phyloP scores from a whole-genome alignment of 148 eudicot species.

The Nepenthes mirabilis region DNA sequence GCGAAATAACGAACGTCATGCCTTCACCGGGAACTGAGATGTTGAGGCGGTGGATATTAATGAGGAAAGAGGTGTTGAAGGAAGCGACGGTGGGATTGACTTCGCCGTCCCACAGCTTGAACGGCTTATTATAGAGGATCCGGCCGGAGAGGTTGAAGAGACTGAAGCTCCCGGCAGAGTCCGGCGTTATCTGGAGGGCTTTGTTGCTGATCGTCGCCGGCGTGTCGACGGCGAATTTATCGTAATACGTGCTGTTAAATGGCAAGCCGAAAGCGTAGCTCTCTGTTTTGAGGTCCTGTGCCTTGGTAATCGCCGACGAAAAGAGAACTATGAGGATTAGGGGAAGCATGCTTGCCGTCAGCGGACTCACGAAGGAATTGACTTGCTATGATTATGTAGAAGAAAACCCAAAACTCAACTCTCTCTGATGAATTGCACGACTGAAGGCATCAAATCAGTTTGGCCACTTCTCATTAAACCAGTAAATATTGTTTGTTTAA shows the following conservation, averaged over 20 bases:
- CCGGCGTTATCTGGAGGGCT: conserved; percentile 74
- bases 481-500: no score
- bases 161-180: conserved; percentile 26
- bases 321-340: no score
- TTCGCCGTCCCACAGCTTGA: conserved; percentile 33
- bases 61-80: conserved; percentile 43
- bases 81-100: conserved; percentile 23
- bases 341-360: no score
- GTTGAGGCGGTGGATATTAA: conserved; percentile 28
- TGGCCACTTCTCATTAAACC: no score
- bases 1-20: conserved; percentile 47
- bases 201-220: conserved; percentile 41
- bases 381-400: no score
- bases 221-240: conserved; percentile 4
- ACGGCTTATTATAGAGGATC: conserved; percentile 13
- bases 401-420: no score
- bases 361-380: no score
- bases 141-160: conserved; percentile 35
- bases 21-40: conserved; percentile 44
- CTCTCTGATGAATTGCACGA: no score
- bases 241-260: conserved; percentile 21
- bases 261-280: conserved; percentile 16
- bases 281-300: conserved; percentile 6
- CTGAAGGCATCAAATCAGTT: no score
- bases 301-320: not conserved